Conservation (phyloP, 2,329 filamentous ascomycete genomes). For the Sporothrix sp. region DNA sequence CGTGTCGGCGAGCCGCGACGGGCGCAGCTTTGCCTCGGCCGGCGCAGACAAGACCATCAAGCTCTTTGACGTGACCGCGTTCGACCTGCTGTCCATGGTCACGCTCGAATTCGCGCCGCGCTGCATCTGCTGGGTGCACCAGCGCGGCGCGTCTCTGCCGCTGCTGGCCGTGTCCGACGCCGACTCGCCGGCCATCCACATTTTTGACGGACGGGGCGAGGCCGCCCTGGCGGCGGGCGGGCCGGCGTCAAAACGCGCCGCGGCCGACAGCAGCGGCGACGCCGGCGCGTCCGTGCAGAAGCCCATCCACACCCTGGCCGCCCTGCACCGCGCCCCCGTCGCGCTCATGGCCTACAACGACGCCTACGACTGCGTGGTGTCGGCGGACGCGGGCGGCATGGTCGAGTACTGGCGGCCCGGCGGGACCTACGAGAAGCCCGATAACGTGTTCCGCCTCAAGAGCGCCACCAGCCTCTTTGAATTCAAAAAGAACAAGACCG, state of each 20-base stretch:
- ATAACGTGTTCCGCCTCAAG: constrained; percentile 86
- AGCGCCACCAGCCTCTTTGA: constrained; percentile 91
- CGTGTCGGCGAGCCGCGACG: constrained; percentile 79
- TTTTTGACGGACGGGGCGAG: constrained; percentile 88
- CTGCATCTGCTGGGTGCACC: constrained; percentile 86
- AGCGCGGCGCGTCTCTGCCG: constrained; percentile 76
- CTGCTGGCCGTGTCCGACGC: constrained; percentile 76
- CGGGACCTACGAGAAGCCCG: constrained; percentile 77
- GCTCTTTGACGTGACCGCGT: constrained; percentile 75
- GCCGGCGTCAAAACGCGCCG: background rate
- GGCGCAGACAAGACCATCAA: constrained; percentile 70
- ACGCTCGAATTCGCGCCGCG: constrained; percentile 65
- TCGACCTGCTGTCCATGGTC: constrained; percentile 77
- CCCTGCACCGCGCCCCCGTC: constrained; percentile 73
- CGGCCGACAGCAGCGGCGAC: background rate
- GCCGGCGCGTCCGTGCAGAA: constrained; percentile 26
- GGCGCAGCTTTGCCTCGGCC: constrained; percentile 84
- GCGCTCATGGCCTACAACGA: constrained; percentile 85
- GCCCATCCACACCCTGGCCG: constrained; percentile 67
- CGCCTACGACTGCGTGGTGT: constrained; percentile 79
- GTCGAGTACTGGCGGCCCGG: constrained; percentile 89
- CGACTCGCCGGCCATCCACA: constrained; percentile 58
- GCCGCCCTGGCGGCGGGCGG: constrained; percentile 26
- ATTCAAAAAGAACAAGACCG: constrained; percentile 89
- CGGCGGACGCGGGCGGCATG: constrained; percentile 84